Percentiles rank a stretch among this genome's conserved stretches.
phyloP scores from a whole-genome alignment of 1,284 basidiomycete species.

The Boletus hoseneyae region DNA sequence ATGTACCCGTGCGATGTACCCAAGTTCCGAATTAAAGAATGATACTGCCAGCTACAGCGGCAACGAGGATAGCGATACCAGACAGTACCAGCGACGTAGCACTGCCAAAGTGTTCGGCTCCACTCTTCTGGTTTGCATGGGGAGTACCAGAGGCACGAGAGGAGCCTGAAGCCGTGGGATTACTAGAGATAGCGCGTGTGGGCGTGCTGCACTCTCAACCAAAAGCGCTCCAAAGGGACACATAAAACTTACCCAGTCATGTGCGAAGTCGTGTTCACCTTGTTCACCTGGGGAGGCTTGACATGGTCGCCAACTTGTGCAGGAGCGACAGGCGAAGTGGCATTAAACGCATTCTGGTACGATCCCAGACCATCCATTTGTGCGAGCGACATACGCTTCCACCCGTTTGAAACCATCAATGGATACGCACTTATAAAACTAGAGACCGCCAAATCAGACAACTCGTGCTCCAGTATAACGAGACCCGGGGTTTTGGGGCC shows the following conservation, averaged over 20 bases:
- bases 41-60: conserved; percentile 21
- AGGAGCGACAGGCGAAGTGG: conserved; percentile 21
- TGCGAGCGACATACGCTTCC: conserved; percentile 60
- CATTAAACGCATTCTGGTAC: conserved; percentile 54
- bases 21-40: conserved; percentile 21
- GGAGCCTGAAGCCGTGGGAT: conserved; percentile 3
- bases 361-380: conserved; percentile 42
- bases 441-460: conserved; percentile 56
- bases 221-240: not conserved
- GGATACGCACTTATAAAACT: conserved; percentile 72
- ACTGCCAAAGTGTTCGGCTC: conserved; percentile 26
- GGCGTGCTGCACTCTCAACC: conserved; percentile 8
- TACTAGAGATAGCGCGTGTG: not conserved
- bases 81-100: conserved; percentile 24
- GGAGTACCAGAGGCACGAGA: conserved; percentile 23
- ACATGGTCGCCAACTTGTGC: conserved; percentile 22
- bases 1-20: conserved; percentile 7
- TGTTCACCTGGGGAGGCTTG: conserved; percentile 18
- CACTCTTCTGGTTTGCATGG: conserved; percentile 35
- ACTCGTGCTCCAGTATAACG: conserved; percentile 82
- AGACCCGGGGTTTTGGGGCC: conserved; percentile 72
- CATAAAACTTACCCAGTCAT: conserved; percentile 7
- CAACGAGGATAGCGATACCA: conserved; percentile 23
- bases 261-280: not conserved
- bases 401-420: conserved; percentile 59